These are phyloP conservation scores for Extremus antarcticus DNA, from an alignment of 495 filamentous ascomycete species.

Conservation along the genomic window DNA sequence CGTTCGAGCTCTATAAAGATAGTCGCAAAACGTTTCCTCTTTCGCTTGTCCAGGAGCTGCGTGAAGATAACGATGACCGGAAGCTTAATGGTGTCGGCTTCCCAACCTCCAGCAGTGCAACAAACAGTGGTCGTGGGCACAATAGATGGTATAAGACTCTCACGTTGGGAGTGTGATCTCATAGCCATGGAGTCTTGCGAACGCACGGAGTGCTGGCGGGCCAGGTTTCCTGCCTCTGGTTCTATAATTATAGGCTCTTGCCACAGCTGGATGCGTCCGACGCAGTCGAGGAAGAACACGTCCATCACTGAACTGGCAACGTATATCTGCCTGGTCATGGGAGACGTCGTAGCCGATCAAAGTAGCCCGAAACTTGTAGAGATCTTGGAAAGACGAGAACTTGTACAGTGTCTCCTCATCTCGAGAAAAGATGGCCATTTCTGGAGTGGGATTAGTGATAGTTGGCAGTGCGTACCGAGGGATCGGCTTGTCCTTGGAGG, in stretches of 20 bases:
- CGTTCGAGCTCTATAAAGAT: constrained; percentile 3
- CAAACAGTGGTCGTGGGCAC: neutral
- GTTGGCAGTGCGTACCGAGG: constrained; percentile 4
- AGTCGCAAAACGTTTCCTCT: neutral
- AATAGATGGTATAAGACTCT: neutral
- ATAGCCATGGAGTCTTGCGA: neutral
- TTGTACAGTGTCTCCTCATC: constrained; percentile 1
- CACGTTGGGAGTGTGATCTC: neutral
- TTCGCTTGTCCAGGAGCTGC: neutral
- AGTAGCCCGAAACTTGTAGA: neutral
- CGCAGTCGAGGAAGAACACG: neutral
- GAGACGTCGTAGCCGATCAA: constrained; percentile 6
- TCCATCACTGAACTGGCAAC: neutral
- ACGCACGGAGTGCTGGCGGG: neutral
- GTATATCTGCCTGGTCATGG: constrained; percentile 1
- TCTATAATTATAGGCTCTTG: neutral
- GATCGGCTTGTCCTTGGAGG: neutral
- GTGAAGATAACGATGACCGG: neutral
- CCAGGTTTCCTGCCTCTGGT: neutral
- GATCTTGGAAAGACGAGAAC: neutral
- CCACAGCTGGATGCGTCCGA: constrained; percentile 3
- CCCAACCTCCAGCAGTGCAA: neutral
- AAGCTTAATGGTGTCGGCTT: neutral
- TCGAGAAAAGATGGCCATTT: constrained; percentile 2
- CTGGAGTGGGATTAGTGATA: neutral